Percentiles rank a stretch among this genome's conserved stretches.
Conservation (phyloP, 192 early-diverging fungal genomes). For the Backusella tarrabulga region DNA sequence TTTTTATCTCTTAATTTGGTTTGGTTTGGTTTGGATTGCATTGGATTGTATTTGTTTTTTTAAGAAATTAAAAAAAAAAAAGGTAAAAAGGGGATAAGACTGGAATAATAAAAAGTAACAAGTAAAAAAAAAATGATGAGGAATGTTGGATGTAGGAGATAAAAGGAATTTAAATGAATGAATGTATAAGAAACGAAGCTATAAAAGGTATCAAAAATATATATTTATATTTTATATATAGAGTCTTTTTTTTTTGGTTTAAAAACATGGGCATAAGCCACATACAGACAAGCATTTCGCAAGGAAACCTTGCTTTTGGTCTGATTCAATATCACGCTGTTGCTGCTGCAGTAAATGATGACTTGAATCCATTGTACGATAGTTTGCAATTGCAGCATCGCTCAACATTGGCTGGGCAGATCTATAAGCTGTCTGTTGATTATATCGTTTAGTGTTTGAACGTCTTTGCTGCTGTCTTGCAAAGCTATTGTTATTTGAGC, state of each 20-base stretch:
- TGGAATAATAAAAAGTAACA: background rate
- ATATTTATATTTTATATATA: background rate
- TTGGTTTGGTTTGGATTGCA: no score
- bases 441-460: background rate
- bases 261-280: slow-evolving; percentile 15
- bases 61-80: no score
- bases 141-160: background rate
- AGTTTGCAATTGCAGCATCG: slow-evolving; percentile 3
- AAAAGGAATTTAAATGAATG: background rate
- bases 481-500: background rate
- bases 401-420: slow-evolving; percentile 12
- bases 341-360: slow-evolving; percentile 8
- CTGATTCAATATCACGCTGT: background rate
- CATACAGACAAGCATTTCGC: slow-evolving; percentile 4
- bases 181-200: background rate
- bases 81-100: background rate
- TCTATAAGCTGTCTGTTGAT: slow-evolving; percentile 7
- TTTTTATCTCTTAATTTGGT: no score
- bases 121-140: background rate
- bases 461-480: background rate
- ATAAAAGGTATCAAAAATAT: slow-evolving; percentile 8
- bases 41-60: no score
- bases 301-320: slow-evolving; percentile 9
- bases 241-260: background rate
- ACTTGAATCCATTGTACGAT: slow-evolving; percentile 12